Conservation (phyloP, 192 early-diverging fungal species). For the Entrophospora sp. region DNA sequence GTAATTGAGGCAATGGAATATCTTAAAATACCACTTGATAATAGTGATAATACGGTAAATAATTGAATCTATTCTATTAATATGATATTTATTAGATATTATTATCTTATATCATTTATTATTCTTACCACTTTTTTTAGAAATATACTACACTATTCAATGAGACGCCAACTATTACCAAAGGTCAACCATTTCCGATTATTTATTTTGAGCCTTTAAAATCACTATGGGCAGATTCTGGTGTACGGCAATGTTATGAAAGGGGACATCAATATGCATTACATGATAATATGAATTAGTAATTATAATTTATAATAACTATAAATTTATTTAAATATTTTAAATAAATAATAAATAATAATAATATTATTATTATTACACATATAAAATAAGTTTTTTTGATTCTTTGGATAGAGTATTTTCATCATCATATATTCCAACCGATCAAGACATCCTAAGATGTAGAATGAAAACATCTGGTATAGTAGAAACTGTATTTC, state of each 20-base stretch:
- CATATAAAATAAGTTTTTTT: constrained; percentile 92
- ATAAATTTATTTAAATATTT: too few relatives aligned
- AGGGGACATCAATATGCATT: constrained; percentile 86
- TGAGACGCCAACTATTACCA: constrained; percentile 75
- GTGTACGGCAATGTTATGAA: constrained; percentile 71
- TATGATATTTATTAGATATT: too few relatives aligned
- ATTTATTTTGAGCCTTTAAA: constrained; percentile 73
- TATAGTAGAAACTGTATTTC: constrained; percentile 91
- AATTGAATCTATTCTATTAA: too few relatives aligned
- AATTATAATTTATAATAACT: too few relatives aligned
- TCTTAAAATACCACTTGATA: constrained; percentile 66
- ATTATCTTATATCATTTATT: too few relatives aligned
- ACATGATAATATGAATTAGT: constrained; percentile 94
- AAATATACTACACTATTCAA: constrained; percentile 63
- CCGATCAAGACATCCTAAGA: constrained; percentile 93
- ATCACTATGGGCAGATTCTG: constrained; percentile 76
- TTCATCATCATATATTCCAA: constrained; percentile 70
- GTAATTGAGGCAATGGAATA: constrained; percentile 90
- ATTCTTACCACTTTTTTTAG: too few relatives aligned
- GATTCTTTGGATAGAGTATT: constrained; percentile 82
- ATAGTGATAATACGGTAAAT: constrained; percentile 45
- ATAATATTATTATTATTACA: too few relatives aligned
- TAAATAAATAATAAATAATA: too few relatives aligned
- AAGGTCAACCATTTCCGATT: constrained; percentile 71
- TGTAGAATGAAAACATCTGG: constrained; percentile 96